A percentile compares a stretch with the other conserved stretches of the same genome.
These are phyloP conservation scores for Aspergillus saccharolyticus DNA, from an alignment of 495 filamentous ascomycete genomes.

Conservation along the genomic window DNA sequence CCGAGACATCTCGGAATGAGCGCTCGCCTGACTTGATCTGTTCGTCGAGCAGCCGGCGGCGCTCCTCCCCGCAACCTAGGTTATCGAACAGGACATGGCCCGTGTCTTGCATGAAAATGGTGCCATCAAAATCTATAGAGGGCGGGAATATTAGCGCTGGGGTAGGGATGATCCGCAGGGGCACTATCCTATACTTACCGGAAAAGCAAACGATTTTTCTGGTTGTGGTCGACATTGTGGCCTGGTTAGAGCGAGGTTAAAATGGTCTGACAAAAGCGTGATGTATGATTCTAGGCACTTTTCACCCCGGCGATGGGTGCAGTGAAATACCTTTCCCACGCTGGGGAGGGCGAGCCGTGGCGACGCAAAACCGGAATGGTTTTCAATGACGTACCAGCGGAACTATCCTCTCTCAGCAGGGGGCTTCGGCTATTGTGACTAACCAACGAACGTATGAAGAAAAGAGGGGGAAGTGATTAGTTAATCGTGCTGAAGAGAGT, in stretches of 20 bases:
- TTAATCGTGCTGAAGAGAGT: background rate
- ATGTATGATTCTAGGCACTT: background rate
- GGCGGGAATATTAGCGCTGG: background rate
- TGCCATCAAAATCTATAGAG: slow-evolving; percentile 64
- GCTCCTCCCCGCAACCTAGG: slow-evolving; percentile 57
- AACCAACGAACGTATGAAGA: background rate
- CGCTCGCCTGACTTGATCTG: slow-evolving; percentile 64
- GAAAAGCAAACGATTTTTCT: slow-evolving; percentile 21
- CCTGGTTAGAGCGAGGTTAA: background rate
- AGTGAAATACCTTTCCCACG: background rate
- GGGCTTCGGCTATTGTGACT: too few species aligned
- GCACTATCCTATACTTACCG: slow-evolving; percentile 2
- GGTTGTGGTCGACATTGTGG: slow-evolving; percentile 7
- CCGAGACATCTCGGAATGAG: slow-evolving; percentile 68
- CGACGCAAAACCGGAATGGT: background rate
- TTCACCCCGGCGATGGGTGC: background rate
- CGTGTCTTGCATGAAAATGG: slow-evolving; percentile 76
- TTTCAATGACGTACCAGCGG: background rate
- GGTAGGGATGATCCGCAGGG: background rate
- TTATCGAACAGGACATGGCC: slow-evolving; percentile 69
- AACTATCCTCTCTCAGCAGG: too few species aligned
- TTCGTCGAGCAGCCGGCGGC: slow-evolving; percentile 54
- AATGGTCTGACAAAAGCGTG: background rate
- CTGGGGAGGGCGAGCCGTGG: background rate
- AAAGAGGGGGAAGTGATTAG: background rate